Evolutionary conservation across 139 green algal species (phyloP), one percentile per base, ranked within the genome.

Genomic region (Coelastrella sp.): DNA sequence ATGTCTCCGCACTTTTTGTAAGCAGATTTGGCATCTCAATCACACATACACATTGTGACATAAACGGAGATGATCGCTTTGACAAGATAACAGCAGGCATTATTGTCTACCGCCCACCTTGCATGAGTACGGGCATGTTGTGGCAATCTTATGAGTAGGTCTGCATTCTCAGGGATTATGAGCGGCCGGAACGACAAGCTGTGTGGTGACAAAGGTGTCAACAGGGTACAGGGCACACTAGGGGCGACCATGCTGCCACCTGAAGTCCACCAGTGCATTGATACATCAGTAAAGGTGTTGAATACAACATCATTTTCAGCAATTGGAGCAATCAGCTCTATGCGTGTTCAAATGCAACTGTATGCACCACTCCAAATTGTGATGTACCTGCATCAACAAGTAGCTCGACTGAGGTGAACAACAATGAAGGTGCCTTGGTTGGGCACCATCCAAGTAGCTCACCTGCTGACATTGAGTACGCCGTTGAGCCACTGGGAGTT

Each of bases 211-310:
- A 98, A 94, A 35, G 96, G 96, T 4, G 95, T 97, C 77, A 98
- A 73, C 25, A 98, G 87, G 21, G 94, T 96, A 88, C 94, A 96
- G 3, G 96, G 94, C 53, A 98, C 96, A 11, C 75, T 92, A 48
- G 96, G 96, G 3, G 96, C 93, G 0, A 98, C 93, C 91, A 98
- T 96, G 51, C 93, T 48, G 0, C 96, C 96, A 1, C 96, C 96
- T 57, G 94, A 94, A 9, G n/a, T n/a, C n/a, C 48, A 57, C 48
- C 13, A 57, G 17, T 57, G 87, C 67, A 73, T 41, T 5, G 11
- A 41, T 21, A 43, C 25, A 43, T 1, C 7, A 21, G 13, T 2
- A 11, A 57, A 57, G 48, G 48, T 57, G 48, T 57, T 57, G n/a
- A n/a, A n/a, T n/a, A n/a, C n/a, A n/a, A n/a, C n/a, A n/a, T n/a